phyloP scores from a whole-genome alignment of 179 eudicot species.

The Silene noctiflora region DNA sequence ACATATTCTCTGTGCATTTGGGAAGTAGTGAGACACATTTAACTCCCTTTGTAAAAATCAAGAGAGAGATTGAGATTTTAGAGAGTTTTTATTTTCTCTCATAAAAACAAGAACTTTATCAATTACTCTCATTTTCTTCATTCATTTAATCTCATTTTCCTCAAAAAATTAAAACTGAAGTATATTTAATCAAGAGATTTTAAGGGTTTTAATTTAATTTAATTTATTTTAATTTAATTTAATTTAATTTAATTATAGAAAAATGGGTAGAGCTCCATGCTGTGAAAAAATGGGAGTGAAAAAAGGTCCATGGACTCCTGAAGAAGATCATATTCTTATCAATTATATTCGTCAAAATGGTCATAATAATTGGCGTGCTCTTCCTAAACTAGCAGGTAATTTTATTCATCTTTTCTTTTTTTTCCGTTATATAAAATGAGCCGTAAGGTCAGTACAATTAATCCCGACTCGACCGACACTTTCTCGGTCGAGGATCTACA shows the following conservation, averaged over 20 bases:
- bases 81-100: neutral
- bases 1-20: constrained; percentile 19
- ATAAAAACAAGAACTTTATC: neutral
- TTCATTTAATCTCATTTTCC: constrained; percentile 11
- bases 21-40: constrained; percentile 10
- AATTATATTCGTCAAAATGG: constrained; percentile 52
- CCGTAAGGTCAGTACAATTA: neutral
- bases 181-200: neutral
- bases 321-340: constrained; percentile 62
- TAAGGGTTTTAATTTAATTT: neutral
- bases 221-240: neutral
- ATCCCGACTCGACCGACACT: neutral
- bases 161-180: neutral
- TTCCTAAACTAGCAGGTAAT: constrained; percentile 65
- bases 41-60: neutral
- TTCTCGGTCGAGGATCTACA: neutral
- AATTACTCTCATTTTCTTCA: neutral
- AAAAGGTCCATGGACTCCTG: constrained; percentile 83
- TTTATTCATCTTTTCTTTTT: neutral
- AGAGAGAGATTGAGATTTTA: neutral
- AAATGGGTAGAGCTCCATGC: constrained; percentile 78
- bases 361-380: constrained; percentile 67
- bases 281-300: constrained; percentile 74
- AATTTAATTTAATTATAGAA: neutral
- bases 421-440: neutral